Percentiles rank a stretch among this genome's conserved stretches.
Evolutionary conservation across 2,329 filamentous ascomycete species (phyloP).

Genomic region (Fusarium temperatum): DNA sequence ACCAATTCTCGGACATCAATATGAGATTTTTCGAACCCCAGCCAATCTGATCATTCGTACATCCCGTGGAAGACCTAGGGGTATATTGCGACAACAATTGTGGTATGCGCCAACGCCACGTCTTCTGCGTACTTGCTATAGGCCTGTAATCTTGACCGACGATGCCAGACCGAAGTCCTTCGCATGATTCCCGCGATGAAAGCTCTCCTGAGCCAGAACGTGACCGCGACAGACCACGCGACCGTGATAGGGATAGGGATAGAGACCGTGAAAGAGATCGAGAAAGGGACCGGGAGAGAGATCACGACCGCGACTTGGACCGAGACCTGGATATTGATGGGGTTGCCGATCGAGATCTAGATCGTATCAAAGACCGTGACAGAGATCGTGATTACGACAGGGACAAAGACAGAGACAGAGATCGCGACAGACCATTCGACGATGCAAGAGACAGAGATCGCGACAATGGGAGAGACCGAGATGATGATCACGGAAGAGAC

Average conservation of each 20-base stretch:
- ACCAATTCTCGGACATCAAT: constrained; percentile 16
- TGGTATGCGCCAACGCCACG: constrained; percentile 31
- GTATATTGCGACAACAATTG: constrained; percentile 14
- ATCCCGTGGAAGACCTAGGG: neutral
- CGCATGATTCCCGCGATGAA: constrained; percentile 36
- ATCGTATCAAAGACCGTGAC: constrained; percentile 3
- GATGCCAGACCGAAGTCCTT: constrained; percentile 36
- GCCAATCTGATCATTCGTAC: neutral
- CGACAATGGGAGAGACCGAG: constrained; percentile 25
- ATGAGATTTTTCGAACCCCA: constrained; percentile 16
- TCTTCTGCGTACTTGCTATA: constrained; percentile 13
- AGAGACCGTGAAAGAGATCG: neutral
- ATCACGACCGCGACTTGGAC: neutral
- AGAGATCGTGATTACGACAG: constrained; percentile 2
- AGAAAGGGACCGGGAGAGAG: neutral
- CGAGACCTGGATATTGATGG: constrained; percentile 14
- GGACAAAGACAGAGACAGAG: constrained; percentile 12
- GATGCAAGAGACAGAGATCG: constrained; percentile 6
- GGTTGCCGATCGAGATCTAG: constrained; percentile 5
- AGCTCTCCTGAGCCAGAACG: constrained; percentile 35
- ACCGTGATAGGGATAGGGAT: constrained; percentile 4
- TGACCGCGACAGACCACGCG: constrained; percentile 17
- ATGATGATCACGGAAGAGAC: constrained; percentile 1
- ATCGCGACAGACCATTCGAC: constrained; percentile 9
- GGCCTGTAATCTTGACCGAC: constrained; percentile 20